Evolutionary conservation across 441 rosid species (phyloP), one percentile per base, ranked within the genome.

Genomic region (Syzygium malaccense): DNA sequence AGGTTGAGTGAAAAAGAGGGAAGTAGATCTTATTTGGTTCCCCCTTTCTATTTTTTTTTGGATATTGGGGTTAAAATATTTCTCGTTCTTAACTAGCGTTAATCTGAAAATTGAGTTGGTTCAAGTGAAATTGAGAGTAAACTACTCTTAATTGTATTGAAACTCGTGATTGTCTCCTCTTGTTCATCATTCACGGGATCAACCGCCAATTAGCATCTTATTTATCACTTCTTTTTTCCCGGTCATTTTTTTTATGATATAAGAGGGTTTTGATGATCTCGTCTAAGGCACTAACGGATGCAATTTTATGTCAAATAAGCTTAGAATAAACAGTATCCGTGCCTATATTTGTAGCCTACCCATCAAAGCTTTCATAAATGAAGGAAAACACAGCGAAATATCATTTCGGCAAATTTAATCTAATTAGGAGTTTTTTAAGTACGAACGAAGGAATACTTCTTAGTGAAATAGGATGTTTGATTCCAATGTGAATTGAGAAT

Each of bases 241-340:
- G 0, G 30, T 30, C 19, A n/a, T 4, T 30, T 64, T 64, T 64
- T 8, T 8, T 28, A 28, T 0, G 20, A 64, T 15, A 33, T 6
- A 30, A n/a, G 6, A 15, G 23, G 75, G 75, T 30, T 23, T 64
- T 0, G 23, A 64, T n/a, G 33, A 64, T 64, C 37, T 64, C 11
- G 0, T 30, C 17, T 2, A 7, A n/a, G 75, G 37, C 75, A 64
- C 75, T 15, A 30, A 15, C 0, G 0, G 0, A 30, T 30, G 23
- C 37, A 64, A n/a, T 30, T 62, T 30, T 64, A 30, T 2, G 23
- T 15, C 75, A 0, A 64, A 30, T 18, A 14, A 64, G 75, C 37
- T 15, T 7, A 15, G 30, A 64, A 30, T 14, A 30, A 64, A 4
- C 8, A 64, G 30, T 20, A 15, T 10, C 5, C 23, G 6, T 30